Evolutionary conservation across 257 asterid species (phyloP).

Genomic region (Capsicum rhomboideum): DNA sequence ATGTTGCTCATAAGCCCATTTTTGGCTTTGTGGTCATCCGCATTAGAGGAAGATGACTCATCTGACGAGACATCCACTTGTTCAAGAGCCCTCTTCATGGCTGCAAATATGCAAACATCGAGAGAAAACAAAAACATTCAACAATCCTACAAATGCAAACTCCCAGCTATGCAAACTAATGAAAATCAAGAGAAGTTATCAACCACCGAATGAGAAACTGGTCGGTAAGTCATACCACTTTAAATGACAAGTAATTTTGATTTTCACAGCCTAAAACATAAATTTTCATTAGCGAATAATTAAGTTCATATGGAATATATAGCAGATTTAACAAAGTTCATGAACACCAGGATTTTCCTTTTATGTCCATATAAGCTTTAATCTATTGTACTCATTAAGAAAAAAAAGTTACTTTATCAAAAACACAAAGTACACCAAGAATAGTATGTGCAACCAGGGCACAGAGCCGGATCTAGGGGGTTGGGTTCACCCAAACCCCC

Average conservation of each 20-base stretch:
- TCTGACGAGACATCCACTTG: conserved; percentile 52
- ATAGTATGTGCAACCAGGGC: no score
- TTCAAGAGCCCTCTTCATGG: conserved; percentile 30
- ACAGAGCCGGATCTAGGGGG: no score
- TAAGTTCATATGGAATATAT: not conserved
- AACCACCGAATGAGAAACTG: not conserved
- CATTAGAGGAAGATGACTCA: conserved; percentile 41
- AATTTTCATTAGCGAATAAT: not conserved
- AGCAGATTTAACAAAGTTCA: not conserved
- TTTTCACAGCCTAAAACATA: not conserved
- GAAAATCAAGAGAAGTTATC: not conserved
- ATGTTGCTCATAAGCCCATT: not conserved
- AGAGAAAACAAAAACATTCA: not conserved
- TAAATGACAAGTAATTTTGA: not conserved
- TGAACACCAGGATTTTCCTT: not conserved
- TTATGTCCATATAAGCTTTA: not conserved
- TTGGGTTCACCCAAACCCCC: no score
- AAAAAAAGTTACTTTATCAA: no score
- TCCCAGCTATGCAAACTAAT: not conserved
- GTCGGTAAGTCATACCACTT: not conserved
- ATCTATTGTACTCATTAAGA: no score
- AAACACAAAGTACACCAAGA: no score
- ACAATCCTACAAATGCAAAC: not conserved
- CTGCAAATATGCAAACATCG: not conserved
- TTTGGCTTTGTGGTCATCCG: conserved; percentile 17